Conservation (phyloP, 2,329 filamentous ascomycete species). For the Pseudopyrenochaeta lycopersici region DNA sequence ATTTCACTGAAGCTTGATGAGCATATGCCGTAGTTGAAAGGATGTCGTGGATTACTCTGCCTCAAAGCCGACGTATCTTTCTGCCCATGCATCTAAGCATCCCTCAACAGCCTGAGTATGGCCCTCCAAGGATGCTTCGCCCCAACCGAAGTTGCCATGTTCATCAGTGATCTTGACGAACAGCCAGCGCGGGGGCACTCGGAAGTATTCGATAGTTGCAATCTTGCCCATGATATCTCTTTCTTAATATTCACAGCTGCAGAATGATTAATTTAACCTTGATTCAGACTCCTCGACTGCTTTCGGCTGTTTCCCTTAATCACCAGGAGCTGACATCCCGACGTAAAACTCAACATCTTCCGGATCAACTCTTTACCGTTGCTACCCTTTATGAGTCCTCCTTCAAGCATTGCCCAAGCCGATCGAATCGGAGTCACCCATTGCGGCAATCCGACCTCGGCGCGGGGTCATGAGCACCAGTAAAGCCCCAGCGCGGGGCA, state of each 20-base stretch:
- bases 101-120: conserved; percentile 79
- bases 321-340: neutral
- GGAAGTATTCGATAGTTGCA: conserved; percentile 74
- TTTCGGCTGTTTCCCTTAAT: no score
- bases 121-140: conserved; percentile 77
- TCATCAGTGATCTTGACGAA: conserved; percentile 80
- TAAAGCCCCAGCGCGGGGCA: conserved; percentile 26
- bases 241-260: no score
- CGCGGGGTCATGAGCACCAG: conserved; percentile 35
- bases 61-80: conserved; percentile 71
- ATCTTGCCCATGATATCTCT: conserved; percentile 68
- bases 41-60: conserved; percentile 65
- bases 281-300: no score
- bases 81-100: conserved; percentile 72
- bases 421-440: conserved; percentile 1
- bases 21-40: neutral
- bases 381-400: neutral
- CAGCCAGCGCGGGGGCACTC: conserved; percentile 77
- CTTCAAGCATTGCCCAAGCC: neutral
- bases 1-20: conserved; percentile 65
- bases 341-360: neutral
- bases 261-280: no score
- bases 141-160: conserved; percentile 72
- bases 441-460: conserved; percentile 29
- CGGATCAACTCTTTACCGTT: neutral